Evolutionary conservation across 2,329 filamentous ascomycete species (phyloP).

Genomic region (Zymoseptoria brevis): DNA sequence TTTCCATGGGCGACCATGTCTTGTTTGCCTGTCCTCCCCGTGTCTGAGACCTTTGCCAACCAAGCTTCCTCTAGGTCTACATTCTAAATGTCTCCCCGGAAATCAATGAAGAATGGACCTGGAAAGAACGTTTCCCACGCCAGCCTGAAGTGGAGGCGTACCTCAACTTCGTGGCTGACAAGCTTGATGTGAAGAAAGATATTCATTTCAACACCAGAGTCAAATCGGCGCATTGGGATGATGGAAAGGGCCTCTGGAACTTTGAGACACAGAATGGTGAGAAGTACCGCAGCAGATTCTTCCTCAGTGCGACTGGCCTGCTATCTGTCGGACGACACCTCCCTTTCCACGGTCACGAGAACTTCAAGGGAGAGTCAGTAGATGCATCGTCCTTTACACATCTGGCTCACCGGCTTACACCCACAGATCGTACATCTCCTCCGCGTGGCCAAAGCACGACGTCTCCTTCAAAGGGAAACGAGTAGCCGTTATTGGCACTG

Average conservation of each 20-base stretch:
- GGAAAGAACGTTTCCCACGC: constrained; percentile 27
- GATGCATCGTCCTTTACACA: background rate
- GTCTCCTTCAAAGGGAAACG: constrained; percentile 26
- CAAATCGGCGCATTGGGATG: constrained; percentile 9
- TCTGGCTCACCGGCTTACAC: constrained; percentile 5
- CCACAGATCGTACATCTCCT: constrained; percentile 1
- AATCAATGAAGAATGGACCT: constrained; percentile 45
- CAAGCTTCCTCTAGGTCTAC: too few relatives aligned
- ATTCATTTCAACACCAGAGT: constrained; percentile 50
- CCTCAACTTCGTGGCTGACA: constrained; percentile 51
- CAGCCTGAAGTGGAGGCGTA: constrained; percentile 43
- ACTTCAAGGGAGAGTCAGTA: constrained; percentile 27
- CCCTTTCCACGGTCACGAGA: constrained; percentile 26
- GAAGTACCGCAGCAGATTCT: constrained; percentile 18
- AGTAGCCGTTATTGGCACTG: constrained; percentile 35
- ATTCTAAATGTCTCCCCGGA: too few relatives aligned
- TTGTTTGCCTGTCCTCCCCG: too few relatives aligned
- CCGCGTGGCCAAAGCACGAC: background rate
- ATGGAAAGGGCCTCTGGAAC: constrained; percentile 7
- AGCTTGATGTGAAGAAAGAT: constrained; percentile 48
- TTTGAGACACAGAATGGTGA: constrained; percentile 4
- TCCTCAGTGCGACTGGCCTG: constrained; percentile 30
- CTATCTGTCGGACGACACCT: constrained; percentile 21
- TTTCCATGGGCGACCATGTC: too few relatives aligned
- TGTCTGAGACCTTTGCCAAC: too few relatives aligned